These are phyloP conservation scores for Neurospora crassa DNA, from an alignment of 2,329 filamentous ascomycete species.

Conservation along the genomic window DNA sequence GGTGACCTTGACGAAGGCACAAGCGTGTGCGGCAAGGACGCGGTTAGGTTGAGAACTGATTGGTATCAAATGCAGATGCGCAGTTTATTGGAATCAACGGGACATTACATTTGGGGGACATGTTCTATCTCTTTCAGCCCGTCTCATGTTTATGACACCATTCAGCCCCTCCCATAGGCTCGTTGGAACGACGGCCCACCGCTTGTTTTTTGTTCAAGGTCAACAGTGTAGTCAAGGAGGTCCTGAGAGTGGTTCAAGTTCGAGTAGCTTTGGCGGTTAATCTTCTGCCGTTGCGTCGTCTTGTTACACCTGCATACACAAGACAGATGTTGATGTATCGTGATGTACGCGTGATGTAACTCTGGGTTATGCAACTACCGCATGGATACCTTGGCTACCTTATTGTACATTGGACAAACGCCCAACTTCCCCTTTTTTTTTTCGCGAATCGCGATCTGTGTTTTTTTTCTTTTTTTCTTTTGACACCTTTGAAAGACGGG, in stretches of 20 bases:
- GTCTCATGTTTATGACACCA: not conserved
- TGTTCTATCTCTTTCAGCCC: not conserved
- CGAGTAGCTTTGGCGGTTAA: not conserved
- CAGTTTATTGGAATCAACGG: not conserved
- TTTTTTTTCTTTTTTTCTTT: not conserved
- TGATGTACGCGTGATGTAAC: not conserved
- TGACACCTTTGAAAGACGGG: not conserved
- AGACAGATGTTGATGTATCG: not conserved
- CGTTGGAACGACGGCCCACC: conserved; percentile 9
- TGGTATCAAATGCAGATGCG: not conserved
- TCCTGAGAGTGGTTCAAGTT: not conserved
- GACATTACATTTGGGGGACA: not conserved
- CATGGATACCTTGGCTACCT: not conserved
- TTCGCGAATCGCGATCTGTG: not conserved
- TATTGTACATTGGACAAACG: not conserved
- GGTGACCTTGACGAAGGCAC: not conserved
- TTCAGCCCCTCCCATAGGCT: not conserved
- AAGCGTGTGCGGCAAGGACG: not conserved
- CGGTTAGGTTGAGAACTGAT: not conserved
- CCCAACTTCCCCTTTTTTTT: not conserved
- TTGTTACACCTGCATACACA: not conserved
- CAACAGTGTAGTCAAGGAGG: not conserved
- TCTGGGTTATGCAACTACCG: not conserved
- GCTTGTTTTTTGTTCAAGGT: not conserved
- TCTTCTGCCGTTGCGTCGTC: not conserved